phyloP scores from a whole-genome alignment of 2,329 filamentous ascomycete species.

The Pestalotiopsis sp. region DNA sequence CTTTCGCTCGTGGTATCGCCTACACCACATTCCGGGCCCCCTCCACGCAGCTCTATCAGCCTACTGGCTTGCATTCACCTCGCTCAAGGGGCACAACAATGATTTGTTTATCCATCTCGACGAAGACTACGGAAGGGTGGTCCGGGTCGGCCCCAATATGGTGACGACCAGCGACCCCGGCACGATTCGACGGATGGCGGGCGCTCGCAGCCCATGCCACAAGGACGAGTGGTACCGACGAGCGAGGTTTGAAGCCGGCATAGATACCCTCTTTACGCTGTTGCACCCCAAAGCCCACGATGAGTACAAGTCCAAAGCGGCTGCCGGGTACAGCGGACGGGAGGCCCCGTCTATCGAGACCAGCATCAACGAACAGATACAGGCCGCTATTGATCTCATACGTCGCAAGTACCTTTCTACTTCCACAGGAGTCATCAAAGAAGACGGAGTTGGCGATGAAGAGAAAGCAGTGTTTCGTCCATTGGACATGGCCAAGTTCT shows the following conservation, averaged over 20 bases:
- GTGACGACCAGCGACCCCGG: constrained; percentile 40
- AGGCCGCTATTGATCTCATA: constrained; percentile 1
- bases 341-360: constrained; percentile 6
- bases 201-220: constrained; percentile 36
- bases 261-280: constrained; percentile 54
- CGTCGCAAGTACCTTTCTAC: constrained; percentile 1
- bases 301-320: constrained; percentile 41
- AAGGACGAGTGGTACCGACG: constrained; percentile 47
- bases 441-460: not conserved
- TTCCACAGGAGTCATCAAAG: not conserved
- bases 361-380: constrained; percentile 10
- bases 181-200: constrained; percentile 37
- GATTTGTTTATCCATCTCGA: constrained; percentile 16
- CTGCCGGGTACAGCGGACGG: constrained; percentile 11
- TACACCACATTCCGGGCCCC: constrained; percentile 44
- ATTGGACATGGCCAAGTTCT: constrained; percentile 21
- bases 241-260: constrained; percentile 51
- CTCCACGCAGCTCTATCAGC: constrained; percentile 39
- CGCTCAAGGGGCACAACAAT: constrained; percentile 28
- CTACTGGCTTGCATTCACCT: constrained; percentile 38
- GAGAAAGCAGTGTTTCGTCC: not conserved
- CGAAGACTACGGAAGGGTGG: constrained; percentile 30
- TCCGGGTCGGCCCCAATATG: constrained; percentile 42
- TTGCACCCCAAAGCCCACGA: constrained; percentile 45
- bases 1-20: constrained; percentile 33